Percentiles rank a stretch among this genome's conserved stretches.
Conservation (phyloP, 768 basidiomycete genomes). For the Tubosaeta sp. region DNA sequence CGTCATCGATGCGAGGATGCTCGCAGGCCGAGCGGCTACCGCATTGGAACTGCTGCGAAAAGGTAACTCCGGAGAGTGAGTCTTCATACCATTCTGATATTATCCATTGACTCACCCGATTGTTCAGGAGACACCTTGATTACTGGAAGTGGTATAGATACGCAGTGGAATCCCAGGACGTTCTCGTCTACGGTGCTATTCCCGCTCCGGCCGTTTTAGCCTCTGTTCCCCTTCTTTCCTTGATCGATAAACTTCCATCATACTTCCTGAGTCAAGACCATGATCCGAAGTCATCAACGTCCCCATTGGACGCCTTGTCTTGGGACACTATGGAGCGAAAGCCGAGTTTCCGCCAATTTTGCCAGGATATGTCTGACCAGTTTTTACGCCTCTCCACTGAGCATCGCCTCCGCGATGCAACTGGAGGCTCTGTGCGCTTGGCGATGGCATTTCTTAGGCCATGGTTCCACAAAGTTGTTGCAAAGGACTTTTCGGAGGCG, state of each 20-base stretch:
- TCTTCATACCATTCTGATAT: neutral
- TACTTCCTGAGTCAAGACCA: constrained; percentile 50
- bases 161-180: constrained; percentile 71
- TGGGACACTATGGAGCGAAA: constrained; percentile 62
- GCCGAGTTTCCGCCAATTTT: constrained; percentile 64
- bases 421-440: constrained; percentile 62
- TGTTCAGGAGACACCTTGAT: constrained; percentile 49
- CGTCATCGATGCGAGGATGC: constrained; percentile 63
- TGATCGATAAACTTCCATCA: constrained; percentile 66
- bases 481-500: constrained; percentile 36
- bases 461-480: constrained; percentile 57
- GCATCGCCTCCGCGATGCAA: constrained; percentile 59
- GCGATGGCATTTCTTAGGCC: constrained; percentile 64
- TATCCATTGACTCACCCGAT: neutral
- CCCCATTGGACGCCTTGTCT: constrained; percentile 35
- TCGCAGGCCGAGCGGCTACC: constrained; percentile 57
- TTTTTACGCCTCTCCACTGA: constrained; percentile 56
- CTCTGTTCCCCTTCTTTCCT: constrained; percentile 61
- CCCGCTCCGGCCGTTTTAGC: constrained; percentile 62
- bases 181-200: constrained; percentile 66
- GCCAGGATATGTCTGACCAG: constrained; percentile 60
- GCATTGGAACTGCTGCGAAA: constrained; percentile 60
- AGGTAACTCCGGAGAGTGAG: constrained; percentile 54
- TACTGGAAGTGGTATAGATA: constrained; percentile 78
- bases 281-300: constrained; percentile 26